Evolutionary conservation across 139 green algal genomes (phyloP), one percentile per base, ranked within the genome.

Genomic region (Picochlorum sp.): DNA sequence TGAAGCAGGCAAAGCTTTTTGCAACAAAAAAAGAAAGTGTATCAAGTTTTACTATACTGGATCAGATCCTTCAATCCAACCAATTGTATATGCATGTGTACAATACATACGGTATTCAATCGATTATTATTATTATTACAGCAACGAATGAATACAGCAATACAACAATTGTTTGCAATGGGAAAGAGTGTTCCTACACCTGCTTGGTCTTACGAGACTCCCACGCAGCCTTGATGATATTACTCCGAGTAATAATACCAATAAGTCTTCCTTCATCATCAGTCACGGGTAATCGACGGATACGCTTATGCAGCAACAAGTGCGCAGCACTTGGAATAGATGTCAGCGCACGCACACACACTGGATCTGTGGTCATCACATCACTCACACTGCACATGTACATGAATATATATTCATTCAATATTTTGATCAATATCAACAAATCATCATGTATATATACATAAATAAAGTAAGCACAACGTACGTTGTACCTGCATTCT

Each of bases 361-460:
- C 65, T 21, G 86, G 86, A 13, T 81, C 47, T 0, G 49, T 15
- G 2, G 86, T 92, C 86, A 92, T 92, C 2, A 92, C 85, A 61
- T 92, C 86, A 14, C 52, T 58, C 20, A 92, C 85, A 61, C 78
- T 91, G 76, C 58, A 56, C 5, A 15, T 14, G 52, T 8, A 65
- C 4, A 64, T 57, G 0, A 14, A 28, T 4, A 28, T 28, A 28
- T 28, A 28, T 4, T 28, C 24, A 28, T 28, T 28, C 24, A 28
- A 28, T 28, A 26, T 26, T 26, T 26, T 1, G 24, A 26, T 26
- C 24, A 3, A 26, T 26, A 28, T 28, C 24, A 28, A 0, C 24
- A 28, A 28, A 28, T 28, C 24, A 28, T 2, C 24, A 28, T 28
- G 2, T 28, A 28, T 28, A 28, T 28, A 28, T 28, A 28, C 24